Evolutionary conservation across 306 rosid species (phyloP).

Genomic region (Castanea crenata): DNA sequence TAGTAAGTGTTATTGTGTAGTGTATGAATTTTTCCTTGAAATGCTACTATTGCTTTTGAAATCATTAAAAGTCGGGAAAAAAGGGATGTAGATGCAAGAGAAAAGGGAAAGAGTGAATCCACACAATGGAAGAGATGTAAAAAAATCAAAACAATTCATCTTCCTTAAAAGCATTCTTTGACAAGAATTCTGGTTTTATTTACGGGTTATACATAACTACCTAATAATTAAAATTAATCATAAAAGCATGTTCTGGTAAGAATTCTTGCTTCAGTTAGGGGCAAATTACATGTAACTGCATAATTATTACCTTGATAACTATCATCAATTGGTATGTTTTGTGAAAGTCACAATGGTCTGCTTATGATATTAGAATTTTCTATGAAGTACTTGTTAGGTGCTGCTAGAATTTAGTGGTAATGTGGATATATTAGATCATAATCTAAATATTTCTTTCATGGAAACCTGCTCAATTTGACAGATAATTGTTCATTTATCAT

Average conservation of each 20-base stretch:
- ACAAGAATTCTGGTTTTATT: not conserved
- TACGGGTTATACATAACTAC: too few relatives aligned
- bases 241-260: too few relatives aligned
- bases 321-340: not conserved
- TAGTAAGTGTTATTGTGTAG: not conserved
- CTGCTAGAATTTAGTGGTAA: not conserved
- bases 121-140: not conserved
- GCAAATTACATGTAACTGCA: not conserved
- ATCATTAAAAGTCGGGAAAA: not conserved
- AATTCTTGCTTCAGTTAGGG: not conserved
- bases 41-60: not conserved
- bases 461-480: not conserved
- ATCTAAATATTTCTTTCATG: not conserved
- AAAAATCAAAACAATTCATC: not conserved
- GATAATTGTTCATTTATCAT: not conserved
- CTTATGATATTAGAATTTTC: not conserved
- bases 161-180: not conserved
- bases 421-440: not conserved
- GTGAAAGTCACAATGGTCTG: not conserved
- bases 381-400: not conserved
- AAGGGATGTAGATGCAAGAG: not conserved
- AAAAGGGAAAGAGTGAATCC: not conserved
- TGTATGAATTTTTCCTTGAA: not conserved
- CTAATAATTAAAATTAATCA: too few relatives aligned
- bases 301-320: not conserved